Evolutionary conservation across 768 basidiomycete species (phyloP).

Genomic region (Lactifluus hygrophoroides): DNA sequence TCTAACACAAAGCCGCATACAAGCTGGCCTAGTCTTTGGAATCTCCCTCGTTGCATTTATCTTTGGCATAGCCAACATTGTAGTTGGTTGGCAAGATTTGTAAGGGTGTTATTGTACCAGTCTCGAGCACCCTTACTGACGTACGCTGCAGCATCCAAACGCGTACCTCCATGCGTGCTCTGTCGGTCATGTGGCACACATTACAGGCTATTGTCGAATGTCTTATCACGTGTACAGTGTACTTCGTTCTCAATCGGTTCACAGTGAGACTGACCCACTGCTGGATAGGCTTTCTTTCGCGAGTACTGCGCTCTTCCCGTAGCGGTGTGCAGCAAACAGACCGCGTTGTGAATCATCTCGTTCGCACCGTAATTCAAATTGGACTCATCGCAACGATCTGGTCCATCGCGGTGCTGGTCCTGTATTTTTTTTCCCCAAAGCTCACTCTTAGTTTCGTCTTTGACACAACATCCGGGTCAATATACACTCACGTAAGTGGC

Average conservation of each 20-base stretch:
- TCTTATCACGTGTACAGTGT: constrained; percentile 1
- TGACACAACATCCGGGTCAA: background rate
- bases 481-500: constrained; percentile 2
- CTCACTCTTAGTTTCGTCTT: background rate
- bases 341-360: background rate
- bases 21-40: background rate
- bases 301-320: background rate
- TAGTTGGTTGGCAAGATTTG: background rate
- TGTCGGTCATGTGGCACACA: background rate
- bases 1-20: background rate
- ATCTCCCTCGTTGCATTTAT: background rate
- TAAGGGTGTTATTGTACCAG: background rate
- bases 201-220: background rate
- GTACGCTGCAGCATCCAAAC: background rate
- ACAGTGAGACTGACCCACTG: background rate
- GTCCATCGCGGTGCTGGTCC: background rate
- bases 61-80: background rate
- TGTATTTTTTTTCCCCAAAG: background rate
- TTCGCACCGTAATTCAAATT: background rate
- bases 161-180: background rate
- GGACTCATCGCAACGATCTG: background rate
- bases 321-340: background rate
- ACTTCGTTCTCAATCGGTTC: background rate
- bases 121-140: background rate
- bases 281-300: background rate